Evolutionary conservation across 2,329 filamentous ascomycete genomes (phyloP).

Genomic region (Colletotrichum liaoningense): DNA sequence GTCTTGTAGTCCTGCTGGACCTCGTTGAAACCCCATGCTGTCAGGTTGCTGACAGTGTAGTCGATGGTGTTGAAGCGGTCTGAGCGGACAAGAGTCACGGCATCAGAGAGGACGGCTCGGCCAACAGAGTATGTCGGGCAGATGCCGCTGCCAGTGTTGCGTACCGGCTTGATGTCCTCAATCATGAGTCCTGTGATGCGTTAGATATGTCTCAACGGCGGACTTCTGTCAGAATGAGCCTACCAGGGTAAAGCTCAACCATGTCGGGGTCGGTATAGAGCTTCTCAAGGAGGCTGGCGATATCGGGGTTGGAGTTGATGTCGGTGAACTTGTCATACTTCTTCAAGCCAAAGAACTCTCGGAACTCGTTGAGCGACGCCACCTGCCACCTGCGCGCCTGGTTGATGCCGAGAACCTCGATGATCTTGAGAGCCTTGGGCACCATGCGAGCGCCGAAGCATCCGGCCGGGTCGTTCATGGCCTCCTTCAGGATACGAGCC

Average conservation of each 20-base stretch:
- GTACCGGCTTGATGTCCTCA: conserved; percentile 66
- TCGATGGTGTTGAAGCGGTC: conserved; percentile 70
- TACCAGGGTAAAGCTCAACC: conserved; percentile 76
- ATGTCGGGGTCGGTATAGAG: conserved; percentile 73
- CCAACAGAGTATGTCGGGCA: conserved; percentile 65
- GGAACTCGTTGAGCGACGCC: conserved; percentile 73
- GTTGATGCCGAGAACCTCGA: conserved; percentile 73
- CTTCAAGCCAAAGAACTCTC: conserved; percentile 71
- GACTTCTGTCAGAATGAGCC: neutral
- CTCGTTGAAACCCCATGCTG: conserved; percentile 57
- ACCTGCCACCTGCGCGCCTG: conserved; percentile 72
- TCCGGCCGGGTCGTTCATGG: conserved; percentile 71
- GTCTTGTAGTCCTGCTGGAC: conserved; percentile 50
- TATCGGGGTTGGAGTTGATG: conserved; percentile 67
- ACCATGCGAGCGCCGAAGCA: conserved; percentile 70
- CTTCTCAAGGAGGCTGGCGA: conserved; percentile 65
- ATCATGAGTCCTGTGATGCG: conserved; percentile 56
- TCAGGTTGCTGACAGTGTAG: conserved; percentile 54
- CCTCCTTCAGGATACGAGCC: conserved; percentile 63
- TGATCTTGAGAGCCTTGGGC: conserved; percentile 66
- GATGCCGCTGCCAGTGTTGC: conserved; percentile 63
- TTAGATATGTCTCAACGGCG: neutral
- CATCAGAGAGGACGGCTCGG: conserved; percentile 69
- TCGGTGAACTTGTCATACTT: conserved; percentile 67
- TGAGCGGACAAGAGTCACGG: conserved; percentile 67